Evolutionary conservation across 306 rosid species (phyloP), one percentile per base, ranked within the genome.

Genomic region (Cyamopsis tetragonoloba): DNA sequence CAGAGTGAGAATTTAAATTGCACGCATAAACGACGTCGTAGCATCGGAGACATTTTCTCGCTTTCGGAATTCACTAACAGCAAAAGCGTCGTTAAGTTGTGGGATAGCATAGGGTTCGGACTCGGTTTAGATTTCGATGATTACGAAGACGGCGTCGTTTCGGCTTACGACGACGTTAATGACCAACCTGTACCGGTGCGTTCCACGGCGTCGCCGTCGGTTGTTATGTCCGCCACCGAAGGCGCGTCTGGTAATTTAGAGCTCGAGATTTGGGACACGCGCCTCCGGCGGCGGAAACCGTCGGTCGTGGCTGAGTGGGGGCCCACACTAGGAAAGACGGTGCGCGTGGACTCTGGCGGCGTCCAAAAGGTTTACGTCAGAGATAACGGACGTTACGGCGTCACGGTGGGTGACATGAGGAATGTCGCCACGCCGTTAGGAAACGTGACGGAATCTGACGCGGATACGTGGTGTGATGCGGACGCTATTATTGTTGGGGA

Each of bases 21-120:
- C 20, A 61, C 32, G 14, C 81, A 59, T 6, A 79, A 66, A 51
- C 81, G 83, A n/a, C 64, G 80, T 4, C 49, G 78, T 26, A 80
- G 83, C 77, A 68, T 83, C 7, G 83, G 86, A 0, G 86, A 81
- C 1, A 70, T 78, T 1, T 82, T 89, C 41, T 80, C 91, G 0
- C 83, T 92, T 31, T 50, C 89, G 0, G 98, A 93, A 47, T 73
- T 89, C 34, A 67, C 84, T 1, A 63, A 66, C 57, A 79, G 90
- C 14, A 62, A 75, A 31, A 83, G 86, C 83, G 99, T 93, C 35
- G 99, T 93, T 12, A 86, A 90, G 62, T 77, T 90, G 3, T 93
- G 99, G 99, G 97, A 89, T 18, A 80, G 77, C 76, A 62, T 86
- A 7, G 89, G 85, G 2, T 79, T 89, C 2, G 83, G 88, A 0